phyloP scores from a whole-genome alignment of 495 filamentous ascomycete species.

The Filosporella fistucella region DNA sequence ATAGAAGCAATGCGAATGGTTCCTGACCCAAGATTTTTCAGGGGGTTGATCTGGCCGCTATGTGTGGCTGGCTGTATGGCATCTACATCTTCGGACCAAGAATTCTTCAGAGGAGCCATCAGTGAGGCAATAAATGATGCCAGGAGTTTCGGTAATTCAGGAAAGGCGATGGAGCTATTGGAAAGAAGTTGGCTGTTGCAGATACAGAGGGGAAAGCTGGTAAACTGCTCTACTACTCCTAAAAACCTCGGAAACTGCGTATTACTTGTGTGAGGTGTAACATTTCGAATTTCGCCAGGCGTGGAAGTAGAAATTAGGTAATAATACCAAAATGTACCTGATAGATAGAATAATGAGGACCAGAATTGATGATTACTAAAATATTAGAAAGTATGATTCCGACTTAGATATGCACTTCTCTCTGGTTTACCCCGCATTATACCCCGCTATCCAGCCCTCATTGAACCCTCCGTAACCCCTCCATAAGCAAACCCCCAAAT shows the following conservation, averaged over 20 bases:
- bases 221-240: background rate
- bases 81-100: background rate
- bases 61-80: conserved; percentile 9
- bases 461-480: no score
- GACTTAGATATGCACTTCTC: no score
- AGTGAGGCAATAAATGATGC: background rate
- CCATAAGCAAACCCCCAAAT: no score
- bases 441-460: no score
- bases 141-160: background rate
- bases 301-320: no score
- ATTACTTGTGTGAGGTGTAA: background rate
- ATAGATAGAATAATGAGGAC: no score
- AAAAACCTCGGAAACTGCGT: background rate
- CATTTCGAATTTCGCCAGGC: no score
- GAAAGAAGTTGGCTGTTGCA: conserved; percentile 1
- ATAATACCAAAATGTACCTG: no score
- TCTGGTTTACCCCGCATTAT: no score
- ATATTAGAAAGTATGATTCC: no score
- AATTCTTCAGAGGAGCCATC: background rate
- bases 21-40: background rate
- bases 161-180: background rate
- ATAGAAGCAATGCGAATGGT: background rate
- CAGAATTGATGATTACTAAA: no score
- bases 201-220: background rate
- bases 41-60: conserved; percentile 3